These are phyloP conservation scores for Tricholoma flavovirens DNA, from an alignment of 768 basidiomycete genomes.

Conservation along the genomic window DNA sequence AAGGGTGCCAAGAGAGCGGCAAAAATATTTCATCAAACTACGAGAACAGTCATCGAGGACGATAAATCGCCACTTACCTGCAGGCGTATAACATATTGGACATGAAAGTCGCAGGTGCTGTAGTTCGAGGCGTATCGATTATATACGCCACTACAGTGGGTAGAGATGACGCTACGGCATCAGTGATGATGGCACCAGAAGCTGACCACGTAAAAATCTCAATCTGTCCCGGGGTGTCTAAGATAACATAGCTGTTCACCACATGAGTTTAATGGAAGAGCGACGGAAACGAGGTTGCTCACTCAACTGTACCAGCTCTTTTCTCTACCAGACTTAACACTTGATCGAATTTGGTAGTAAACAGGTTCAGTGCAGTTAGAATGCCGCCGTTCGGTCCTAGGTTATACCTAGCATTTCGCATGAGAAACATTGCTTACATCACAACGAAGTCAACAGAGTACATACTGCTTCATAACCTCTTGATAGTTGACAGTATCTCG, in stretches of 20 bases:
- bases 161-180: conserved; percentile 88
- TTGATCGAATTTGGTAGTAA: conserved; percentile 99
- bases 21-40: not conserved
- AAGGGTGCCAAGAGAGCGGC: not conserved
- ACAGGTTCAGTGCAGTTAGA: conserved; percentile 92
- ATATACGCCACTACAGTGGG: conserved; percentile 96
- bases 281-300: conserved; percentile 24
- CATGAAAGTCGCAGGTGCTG: conserved; percentile 97
- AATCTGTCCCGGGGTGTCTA: conserved; percentile 98
- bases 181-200: conserved; percentile 97
- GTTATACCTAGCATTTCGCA: conserved; percentile 60
- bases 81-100: conserved; percentile 99
- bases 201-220: conserved; percentile 99
- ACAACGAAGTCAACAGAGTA: conserved; percentile 26
- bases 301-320: conserved; percentile 84
- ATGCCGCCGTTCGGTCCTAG: conserved; percentile 98
- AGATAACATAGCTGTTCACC: conserved; percentile 71
- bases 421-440: conserved; percentile 14
- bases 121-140: conserved; percentile 94
- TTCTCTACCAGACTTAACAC: conserved; percentile 90
- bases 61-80: conserved; percentile 47
- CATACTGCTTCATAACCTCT: conserved; percentile 99
- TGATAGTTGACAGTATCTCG: conserved; percentile 96
- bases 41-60: not conserved
- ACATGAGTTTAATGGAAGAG: not conserved